phyloP scores from a whole-genome alignment of 164 flowering plant species.

The Aristolochia fimbriata region DNA sequence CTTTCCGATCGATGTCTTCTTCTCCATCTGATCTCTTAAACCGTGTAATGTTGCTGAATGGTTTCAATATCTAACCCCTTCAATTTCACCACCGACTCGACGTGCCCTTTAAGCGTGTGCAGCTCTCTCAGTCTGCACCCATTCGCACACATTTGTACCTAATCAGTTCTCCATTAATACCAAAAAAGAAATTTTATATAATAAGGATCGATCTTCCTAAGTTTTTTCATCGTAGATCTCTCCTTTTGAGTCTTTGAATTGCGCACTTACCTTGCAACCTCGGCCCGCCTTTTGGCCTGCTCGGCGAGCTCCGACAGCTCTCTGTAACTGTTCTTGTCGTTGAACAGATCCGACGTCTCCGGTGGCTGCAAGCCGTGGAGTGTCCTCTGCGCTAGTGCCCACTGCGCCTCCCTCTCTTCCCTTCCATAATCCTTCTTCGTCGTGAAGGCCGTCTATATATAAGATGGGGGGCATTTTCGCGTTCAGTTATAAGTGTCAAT shows the following conservation, averaged over 20 bases:
- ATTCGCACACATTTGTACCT: not conserved
- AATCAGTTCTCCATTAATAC: too few species aligned
- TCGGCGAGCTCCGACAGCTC: slow-evolving; percentile 16
- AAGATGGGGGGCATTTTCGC: too few species aligned
- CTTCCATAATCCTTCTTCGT: slow-evolving; percentile 31
- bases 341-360: slow-evolving; percentile 13
- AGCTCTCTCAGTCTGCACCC: slow-evolving; percentile 28
- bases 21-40: slow-evolving; percentile 27
- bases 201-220: too few species aligned
- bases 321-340: slow-evolving; percentile 18
- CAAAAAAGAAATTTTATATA: too few species aligned
- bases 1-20: too few species aligned
- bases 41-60: slow-evolving; percentile 30
- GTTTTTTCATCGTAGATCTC: too few species aligned
- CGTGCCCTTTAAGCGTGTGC: slow-evolving; percentile 29
- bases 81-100: slow-evolving; percentile 21
- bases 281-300: slow-evolving; percentile 28
- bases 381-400: slow-evolving; percentile 40
- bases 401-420: slow-evolving; percentile 41
- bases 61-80: slow-evolving; percentile 30
- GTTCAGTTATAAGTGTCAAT: too few species aligned
- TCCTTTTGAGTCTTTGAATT: too few species aligned
- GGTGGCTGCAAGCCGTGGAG: slow-evolving; percentile 36
- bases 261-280: slow-evolving; percentile 10
- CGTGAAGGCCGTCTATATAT: slow-evolving; percentile 31